Evolutionary conservation across 768 basidiomycete species (phyloP).

Genomic region (Boletus reticuloceps): DNA sequence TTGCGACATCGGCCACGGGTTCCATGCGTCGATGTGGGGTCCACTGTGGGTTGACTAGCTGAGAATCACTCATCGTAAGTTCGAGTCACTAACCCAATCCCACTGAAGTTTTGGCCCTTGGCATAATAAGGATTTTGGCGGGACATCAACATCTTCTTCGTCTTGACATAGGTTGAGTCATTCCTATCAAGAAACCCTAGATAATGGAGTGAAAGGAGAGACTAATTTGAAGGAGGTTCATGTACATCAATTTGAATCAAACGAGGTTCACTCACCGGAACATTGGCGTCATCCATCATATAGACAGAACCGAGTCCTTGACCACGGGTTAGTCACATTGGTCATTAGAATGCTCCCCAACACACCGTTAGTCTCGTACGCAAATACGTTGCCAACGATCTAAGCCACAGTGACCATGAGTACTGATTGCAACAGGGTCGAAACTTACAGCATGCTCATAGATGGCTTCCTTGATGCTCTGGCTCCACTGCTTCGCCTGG

Average conservation of each 20-base stretch:
- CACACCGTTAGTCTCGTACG: slow-evolving; percentile 74
- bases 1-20: slow-evolving; percentile 85
- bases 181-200: slow-evolving; percentile 68
- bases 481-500: slow-evolving; percentile 57
- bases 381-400: slow-evolving; percentile 65
- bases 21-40: slow-evolving; percentile 69
- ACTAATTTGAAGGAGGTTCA: slow-evolving; percentile 37
- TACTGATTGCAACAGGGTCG: not conserved
- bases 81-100: slow-evolving; percentile 55
- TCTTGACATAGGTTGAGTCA: slow-evolving; percentile 60
- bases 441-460: slow-evolving; percentile 56
- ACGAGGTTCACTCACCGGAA: slow-evolving; percentile 51
- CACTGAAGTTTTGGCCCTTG: slow-evolving; percentile 60
- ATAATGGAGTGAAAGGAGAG: slow-evolving; percentile 75
- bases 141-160: slow-evolving; percentile 60
- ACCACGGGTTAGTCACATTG: not conserved
- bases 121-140: slow-evolving; percentile 68
- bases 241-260: not conserved
- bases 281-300: slow-evolving; percentile 86
- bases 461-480: slow-evolving; percentile 55
- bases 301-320: slow-evolving; percentile 66
- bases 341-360: not conserved
- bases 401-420: slow-evolving; percentile 22
- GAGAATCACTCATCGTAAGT: not conserved
- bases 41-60: slow-evolving; percentile 42